Evolutionary conservation across 352 stramenopile species (phyloP).

Genomic region (Globisporangium paddicum): DNA sequence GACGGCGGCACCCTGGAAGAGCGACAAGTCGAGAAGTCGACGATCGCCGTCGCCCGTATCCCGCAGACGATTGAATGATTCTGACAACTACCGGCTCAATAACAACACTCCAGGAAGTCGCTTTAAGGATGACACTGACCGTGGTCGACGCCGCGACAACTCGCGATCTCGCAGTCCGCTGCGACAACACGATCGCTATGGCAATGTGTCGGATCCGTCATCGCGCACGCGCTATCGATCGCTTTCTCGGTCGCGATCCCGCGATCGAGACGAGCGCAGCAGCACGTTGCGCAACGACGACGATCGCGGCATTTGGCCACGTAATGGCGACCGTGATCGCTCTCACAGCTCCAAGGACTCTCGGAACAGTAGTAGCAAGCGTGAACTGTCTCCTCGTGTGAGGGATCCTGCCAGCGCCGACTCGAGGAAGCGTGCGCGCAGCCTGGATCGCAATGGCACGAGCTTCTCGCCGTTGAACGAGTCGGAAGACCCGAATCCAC

Average conservation of each 20-base stretch:
- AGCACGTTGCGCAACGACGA: not conserved
- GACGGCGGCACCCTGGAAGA: not conserved
- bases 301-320: not conserved
- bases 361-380: not conserved
- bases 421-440: not conserved
- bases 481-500: not conserved
- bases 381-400: not conserved
- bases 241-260: conserved; percentile 10
- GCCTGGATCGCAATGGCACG: not conserved
- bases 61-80: conserved; percentile 14
- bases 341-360: not conserved
- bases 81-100: conserved; percentile 16
- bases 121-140: conserved; percentile 1
- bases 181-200: conserved; percentile 20
- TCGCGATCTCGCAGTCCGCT: conserved; percentile 26
- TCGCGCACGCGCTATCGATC: conserved; percentile 9
- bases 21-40: conserved; percentile 19
- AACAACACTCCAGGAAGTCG: not conserved
- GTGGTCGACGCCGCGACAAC: conserved; percentile 13
- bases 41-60: conserved; percentile 19
- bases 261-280: conserved; percentile 8
- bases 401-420: not conserved
- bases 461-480: not conserved
- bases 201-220: conserved; percentile 1
- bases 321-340: not conserved